phyloP scores from a whole-genome alignment of 2,329 filamentous ascomycete genomes.

The Ceratocystis albifundus region DNA sequence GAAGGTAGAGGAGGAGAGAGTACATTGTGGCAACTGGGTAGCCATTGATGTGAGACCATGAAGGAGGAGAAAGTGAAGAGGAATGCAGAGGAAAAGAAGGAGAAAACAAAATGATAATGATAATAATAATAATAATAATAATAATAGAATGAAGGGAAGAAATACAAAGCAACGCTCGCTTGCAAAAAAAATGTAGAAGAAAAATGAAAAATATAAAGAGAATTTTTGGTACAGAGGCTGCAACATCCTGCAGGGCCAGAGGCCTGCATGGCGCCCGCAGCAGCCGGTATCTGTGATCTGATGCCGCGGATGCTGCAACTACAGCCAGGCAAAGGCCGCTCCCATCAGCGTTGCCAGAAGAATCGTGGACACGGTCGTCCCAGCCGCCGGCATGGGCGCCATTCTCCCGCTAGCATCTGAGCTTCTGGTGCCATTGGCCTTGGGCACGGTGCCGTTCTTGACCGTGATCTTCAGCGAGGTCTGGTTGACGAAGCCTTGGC shows the following conservation, averaged over 20 bases:
- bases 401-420: constrained; percentile 1
- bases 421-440: constrained; percentile 10
- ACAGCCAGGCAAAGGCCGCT: not conserved
- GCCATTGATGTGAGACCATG: not conserved
- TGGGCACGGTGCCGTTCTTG: constrained; percentile 24
- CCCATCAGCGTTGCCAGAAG: constrained; percentile 13
- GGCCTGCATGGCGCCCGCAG: too few species aligned
- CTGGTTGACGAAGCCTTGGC: constrained; percentile 45
- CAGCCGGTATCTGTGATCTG: too few species aligned
- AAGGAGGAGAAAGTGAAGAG: not conserved
- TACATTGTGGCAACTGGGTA: not conserved
- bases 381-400: constrained; percentile 3
- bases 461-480: constrained; percentile 32
- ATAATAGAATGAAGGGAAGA: not conserved
- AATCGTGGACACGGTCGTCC: not conserved
- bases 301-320: too few species aligned
- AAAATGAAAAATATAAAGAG: not conserved
- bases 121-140: too few species aligned
- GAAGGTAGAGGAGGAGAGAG: not conserved
- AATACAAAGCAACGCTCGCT: constrained; percentile 14
- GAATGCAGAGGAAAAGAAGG: not conserved
- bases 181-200: constrained; percentile 8
- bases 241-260: too few species aligned
- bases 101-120: not conserved
- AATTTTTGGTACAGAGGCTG: not conserved